phyloP scores from a whole-genome alignment of 2,329 filamentous ascomycete species.

The Aspergillus eucalypticola region DNA sequence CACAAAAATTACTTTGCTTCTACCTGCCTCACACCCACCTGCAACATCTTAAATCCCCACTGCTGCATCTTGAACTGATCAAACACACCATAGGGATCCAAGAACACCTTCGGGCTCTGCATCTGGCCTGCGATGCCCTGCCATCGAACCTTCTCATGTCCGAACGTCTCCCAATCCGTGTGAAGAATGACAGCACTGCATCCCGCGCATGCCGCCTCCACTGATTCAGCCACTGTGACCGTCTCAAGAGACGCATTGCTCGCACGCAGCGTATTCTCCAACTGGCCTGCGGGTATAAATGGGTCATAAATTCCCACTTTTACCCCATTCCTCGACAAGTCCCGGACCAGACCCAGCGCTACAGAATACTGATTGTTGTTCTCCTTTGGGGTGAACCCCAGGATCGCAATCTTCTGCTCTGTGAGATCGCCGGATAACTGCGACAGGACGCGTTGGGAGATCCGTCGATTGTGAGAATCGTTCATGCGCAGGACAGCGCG shows the following conservation, averaged over 20 bases:
- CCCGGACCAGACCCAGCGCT: constrained; percentile 7
- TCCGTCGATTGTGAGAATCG: constrained; percentile 4
- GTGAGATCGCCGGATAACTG: neutral
- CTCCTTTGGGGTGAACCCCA: constrained; percentile 10
- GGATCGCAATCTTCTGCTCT: constrained; percentile 9
- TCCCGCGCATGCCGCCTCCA: constrained; percentile 14
- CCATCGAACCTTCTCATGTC: constrained; percentile 10
- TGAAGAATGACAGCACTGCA: constrained; percentile 16
- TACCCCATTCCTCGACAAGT: constrained; percentile 10
- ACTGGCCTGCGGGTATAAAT: neutral
- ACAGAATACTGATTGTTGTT: neutral
- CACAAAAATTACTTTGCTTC: neutral
- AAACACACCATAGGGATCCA: constrained; percentile 12
- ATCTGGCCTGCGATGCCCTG: constrained; percentile 12
- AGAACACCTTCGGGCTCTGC: constrained; percentile 11
- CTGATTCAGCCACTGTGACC: constrained; percentile 8
- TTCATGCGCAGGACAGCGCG: constrained; percentile 18
- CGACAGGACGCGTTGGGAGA: constrained; percentile 3
- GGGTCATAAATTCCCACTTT: constrained; percentile 11
- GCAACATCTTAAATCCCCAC: constrained; percentile 18
- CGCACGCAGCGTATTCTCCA: constrained; percentile 1
- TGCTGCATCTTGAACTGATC: constrained; percentile 18
- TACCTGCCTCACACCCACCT: constrained; percentile 7
- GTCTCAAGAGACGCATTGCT: constrained; percentile 4
- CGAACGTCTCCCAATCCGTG: constrained; percentile 10